Percentiles rank a stretch among this genome's conserved stretches.
phyloP scores from a whole-genome alignment of 495 filamentous ascomycete species.

The Neurospora sp. region DNA sequence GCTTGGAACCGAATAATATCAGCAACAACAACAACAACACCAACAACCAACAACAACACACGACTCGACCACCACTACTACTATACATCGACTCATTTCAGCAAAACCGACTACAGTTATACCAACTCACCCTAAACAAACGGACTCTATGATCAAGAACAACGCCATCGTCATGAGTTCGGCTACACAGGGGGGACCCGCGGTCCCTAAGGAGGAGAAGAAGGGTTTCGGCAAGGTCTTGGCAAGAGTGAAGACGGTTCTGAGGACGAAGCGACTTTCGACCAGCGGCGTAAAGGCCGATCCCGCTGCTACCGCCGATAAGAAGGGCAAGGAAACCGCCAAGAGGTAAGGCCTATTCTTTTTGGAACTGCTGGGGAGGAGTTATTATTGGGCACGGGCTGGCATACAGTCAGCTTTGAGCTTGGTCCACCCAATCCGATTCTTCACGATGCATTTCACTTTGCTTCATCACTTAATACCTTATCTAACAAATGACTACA shows the following conservation, averaged over 20 bases:
- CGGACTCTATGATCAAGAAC: constrained; percentile 2
- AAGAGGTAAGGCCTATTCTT: constrained; percentile 22
- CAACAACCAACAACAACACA: not conserved
- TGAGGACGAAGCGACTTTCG: constrained; percentile 25
- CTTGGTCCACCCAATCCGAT: not conserved
- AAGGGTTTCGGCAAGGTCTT: constrained; percentile 54
- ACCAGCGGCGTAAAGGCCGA: constrained; percentile 25
- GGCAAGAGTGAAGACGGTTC: constrained; percentile 52
- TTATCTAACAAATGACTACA: constrained; percentile 22
- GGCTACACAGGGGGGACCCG: constrained; percentile 23
- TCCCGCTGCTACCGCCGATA: constrained; percentile 12
- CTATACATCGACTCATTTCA: not conserved
- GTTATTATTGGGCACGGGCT: not conserved
- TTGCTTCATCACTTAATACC: not conserved
- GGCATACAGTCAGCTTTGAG: not conserved
- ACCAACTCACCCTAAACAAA: not conserved
- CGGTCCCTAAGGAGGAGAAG: constrained; percentile 40
- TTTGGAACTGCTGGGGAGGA: not conserved
- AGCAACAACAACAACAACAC: not conserved
- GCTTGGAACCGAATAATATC: not conserved
- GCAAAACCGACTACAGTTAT: not conserved
- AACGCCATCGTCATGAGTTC: constrained; percentile 32
- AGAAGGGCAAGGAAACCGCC: not conserved
- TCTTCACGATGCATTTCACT: not conserved
- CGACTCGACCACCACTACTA: not conserved